These are phyloP conservation scores for Rachicladosporium sp. DNA, from an alignment of 2,329 filamentous ascomycete species.

Conservation along the genomic window DNA sequence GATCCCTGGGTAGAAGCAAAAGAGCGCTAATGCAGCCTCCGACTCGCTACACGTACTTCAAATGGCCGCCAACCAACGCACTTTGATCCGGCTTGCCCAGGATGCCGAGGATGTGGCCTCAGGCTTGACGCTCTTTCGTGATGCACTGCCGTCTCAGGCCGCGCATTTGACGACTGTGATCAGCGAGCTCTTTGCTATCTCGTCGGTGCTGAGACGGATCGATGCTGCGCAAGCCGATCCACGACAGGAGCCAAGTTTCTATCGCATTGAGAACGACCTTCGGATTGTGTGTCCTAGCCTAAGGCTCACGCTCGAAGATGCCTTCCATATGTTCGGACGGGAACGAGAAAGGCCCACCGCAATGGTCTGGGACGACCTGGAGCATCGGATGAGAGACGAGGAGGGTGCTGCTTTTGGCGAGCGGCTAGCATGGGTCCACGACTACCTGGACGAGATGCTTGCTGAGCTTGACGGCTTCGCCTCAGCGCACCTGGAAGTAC, in stretches of 20 bases:
- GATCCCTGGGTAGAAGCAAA: too few relatives aligned
- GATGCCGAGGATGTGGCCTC: constrained; percentile 42
- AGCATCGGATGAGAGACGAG: constrained; percentile 34
- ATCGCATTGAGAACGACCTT: constrained; percentile 35
- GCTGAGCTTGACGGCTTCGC: background rate
- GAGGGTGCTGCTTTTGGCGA: constrained; percentile 33
- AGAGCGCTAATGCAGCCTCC: constrained; percentile 4
- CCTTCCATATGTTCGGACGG: constrained; percentile 35
- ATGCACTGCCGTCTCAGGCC: constrained; percentile 37
- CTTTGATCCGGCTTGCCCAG: constrained; percentile 30
- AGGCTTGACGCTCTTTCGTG: constrained; percentile 38
- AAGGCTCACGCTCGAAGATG: constrained; percentile 38
- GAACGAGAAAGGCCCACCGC: constrained; percentile 29
- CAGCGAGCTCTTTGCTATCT: constrained; percentile 43
- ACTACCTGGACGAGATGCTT: constrained; percentile 31
- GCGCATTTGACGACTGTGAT: constrained; percentile 43
- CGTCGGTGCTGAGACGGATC: constrained; percentile 37
- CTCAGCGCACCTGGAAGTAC: too few relatives aligned
- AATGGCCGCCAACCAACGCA: constrained; percentile 4
- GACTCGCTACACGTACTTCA: background rate
- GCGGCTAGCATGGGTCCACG: constrained; percentile 39
- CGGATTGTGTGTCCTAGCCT: constrained; percentile 38
- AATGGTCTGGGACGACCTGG: constrained; percentile 40
- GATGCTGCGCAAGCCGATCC: constrained; percentile 31
- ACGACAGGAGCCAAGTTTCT: constrained; percentile 27